phyloP scores from a whole-genome alignment of 139 green algal species.

The Ettlia oleoabundans region DNA sequence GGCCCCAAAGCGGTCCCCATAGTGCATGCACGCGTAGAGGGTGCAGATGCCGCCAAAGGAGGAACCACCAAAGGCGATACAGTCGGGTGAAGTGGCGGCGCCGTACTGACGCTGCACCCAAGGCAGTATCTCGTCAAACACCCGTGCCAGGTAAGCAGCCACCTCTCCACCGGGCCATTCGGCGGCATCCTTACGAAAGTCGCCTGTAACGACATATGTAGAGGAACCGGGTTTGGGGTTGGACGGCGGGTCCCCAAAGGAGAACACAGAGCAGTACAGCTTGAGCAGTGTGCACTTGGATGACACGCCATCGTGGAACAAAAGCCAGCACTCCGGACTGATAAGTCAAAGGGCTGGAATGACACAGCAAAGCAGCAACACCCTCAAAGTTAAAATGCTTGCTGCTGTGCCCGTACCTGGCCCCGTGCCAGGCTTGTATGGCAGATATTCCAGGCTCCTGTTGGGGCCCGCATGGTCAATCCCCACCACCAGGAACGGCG shows the following conservation, averaged over 20 bases:
- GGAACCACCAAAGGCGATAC: constrained; percentile 53
- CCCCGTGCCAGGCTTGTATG: constrained; percentile 57
- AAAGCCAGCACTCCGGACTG: too few species aligned
- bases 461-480: constrained; percentile 52
- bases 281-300: too few species aligned
- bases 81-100: constrained; percentile 3
- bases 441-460: constrained; percentile 57
- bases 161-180: constrained; percentile 56
- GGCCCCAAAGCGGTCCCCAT: constrained; percentile 35
- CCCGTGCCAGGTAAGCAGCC: constrained; percentile 36
- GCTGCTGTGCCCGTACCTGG: constrained; percentile 19
- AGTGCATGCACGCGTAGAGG: constrained; percentile 39
- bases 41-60: constrained; percentile 65
- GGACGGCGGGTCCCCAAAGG: too few species aligned
- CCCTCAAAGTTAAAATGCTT: background rate
- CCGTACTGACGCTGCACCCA: constrained; percentile 42
- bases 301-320: too few species aligned
- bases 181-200: constrained; percentile 43
- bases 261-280: too few species aligned
- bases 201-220: too few species aligned
- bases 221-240: too few species aligned
- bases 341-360: too few species aligned
- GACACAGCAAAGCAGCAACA: background rate
- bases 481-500: constrained; percentile 63
- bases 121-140: constrained; percentile 52